Conservation (phyloP, 805 yeast genomes). For the Lipomyces mesembrius region DNA sequence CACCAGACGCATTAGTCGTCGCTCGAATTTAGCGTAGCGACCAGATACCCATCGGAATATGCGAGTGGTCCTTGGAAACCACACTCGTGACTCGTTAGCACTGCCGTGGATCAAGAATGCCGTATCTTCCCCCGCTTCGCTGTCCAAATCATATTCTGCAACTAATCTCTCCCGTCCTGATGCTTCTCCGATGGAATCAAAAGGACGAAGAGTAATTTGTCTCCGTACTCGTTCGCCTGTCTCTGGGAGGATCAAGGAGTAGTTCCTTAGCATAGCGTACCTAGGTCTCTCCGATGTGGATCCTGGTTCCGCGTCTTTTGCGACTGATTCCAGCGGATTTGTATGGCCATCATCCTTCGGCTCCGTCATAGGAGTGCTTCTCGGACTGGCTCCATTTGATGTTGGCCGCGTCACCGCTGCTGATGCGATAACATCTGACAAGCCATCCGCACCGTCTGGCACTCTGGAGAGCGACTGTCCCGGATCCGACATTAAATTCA, state of each 20-base stretch:
- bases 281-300: not conserved
- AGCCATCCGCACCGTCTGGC: not conserved
- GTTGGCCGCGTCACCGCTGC: not conserved
- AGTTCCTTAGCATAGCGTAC: constrained; percentile 26
- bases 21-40: not conserved
- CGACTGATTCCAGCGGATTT: not conserved
- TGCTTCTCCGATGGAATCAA: constrained; percentile 4
- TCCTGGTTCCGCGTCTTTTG: not conserved
- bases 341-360: not conserved
- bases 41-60: not conserved
- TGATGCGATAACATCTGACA: not conserved
- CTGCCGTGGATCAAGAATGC: constrained; percentile 8
- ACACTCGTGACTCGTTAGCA: not conserved
- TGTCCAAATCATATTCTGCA: constrained; percentile 5
- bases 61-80: not conserved
- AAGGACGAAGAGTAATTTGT: constrained; percentile 35
- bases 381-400: not conserved
- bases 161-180: constrained; percentile 16
- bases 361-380: not conserved
- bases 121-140: constrained; percentile 16
- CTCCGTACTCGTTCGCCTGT: constrained; percentile 28
- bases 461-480: not conserved
- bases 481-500: not conserved
- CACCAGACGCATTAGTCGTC: not conserved
- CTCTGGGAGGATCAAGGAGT: constrained; percentile 27